phyloP scores from a whole-genome alignment of 257 asterid species.

The Plectranthus barbatus region DNA sequence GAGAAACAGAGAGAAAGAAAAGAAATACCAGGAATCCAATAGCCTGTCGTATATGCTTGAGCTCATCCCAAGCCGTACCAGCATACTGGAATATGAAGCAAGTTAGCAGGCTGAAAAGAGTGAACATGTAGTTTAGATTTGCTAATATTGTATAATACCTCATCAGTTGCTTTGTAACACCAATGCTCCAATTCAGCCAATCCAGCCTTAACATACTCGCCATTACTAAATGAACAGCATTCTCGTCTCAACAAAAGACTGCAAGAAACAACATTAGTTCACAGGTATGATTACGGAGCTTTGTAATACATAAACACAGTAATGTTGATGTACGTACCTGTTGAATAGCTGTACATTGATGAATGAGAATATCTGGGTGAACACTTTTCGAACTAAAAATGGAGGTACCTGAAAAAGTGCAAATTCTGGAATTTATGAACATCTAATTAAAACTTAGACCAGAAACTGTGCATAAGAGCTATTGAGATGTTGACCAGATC shows the following conservation, averaged over 20 bases:
- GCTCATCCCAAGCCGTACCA: slow-evolving; percentile 99
- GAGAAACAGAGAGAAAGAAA: neutral
- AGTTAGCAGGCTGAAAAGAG: slow-evolving; percentile 13
- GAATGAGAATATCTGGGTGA: slow-evolving; percentile 91
- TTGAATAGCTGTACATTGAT: slow-evolving; percentile 92
- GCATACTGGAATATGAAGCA: slow-evolving; percentile 61
- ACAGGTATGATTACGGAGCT: neutral
- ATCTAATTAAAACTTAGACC: neutral
- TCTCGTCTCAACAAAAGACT: slow-evolving; percentile 95
- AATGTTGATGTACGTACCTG: slow-evolving; percentile 61
- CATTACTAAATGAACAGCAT: slow-evolving; percentile 98
- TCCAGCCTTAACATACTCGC: slow-evolving; percentile 97
- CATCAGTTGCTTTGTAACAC: slow-evolving; percentile 99
- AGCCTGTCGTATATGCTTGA: slow-evolving; percentile 96
- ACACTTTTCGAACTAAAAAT: slow-evolving; percentile 84
- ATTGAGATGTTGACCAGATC: no score
- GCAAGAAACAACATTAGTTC: slow-evolving; percentile 20
- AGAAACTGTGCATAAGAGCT: neutral
- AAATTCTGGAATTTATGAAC: neutral
- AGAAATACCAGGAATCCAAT: slow-evolving; percentile 88
- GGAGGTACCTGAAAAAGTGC: slow-evolving; percentile 76
- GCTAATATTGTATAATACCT: slow-evolving; percentile 35
- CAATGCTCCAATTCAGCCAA: slow-evolving; percentile 97
- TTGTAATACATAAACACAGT: neutral
- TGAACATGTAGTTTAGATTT: neutral